Evolutionary conservation across 1,284 basidiomycete genomes (phyloP).

Genomic region (Tranzscheliella williamsii): DNA sequence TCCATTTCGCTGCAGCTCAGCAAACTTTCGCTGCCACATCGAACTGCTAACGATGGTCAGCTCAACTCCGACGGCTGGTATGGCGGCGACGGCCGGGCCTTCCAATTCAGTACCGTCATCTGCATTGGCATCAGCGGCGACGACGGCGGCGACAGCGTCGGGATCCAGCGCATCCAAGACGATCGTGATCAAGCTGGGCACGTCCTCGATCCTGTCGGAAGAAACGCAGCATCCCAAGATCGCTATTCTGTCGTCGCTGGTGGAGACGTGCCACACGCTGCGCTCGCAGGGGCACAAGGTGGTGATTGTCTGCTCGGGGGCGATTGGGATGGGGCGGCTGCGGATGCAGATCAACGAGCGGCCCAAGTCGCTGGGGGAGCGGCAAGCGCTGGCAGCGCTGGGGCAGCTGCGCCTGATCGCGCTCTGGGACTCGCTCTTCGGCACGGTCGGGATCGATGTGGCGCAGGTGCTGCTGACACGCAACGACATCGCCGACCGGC

Average conservation of each 20-base stretch:
- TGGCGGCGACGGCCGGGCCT: too few relatives aligned
- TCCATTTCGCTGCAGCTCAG: too few relatives aligned
- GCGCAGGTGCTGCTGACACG: slow-evolving; percentile 92
- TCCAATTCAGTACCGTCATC: too few relatives aligned
- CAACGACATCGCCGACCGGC: slow-evolving; percentile 85
- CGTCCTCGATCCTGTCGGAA: slow-evolving; percentile 57
- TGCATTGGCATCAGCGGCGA: too few relatives aligned
- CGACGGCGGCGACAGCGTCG: not conserved
- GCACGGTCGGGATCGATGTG: slow-evolving; percentile 88
- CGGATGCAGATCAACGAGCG: slow-evolving; percentile 81
- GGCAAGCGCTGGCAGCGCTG: slow-evolving; percentile 94
- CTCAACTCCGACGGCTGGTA: too few relatives aligned
- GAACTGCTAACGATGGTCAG: too few relatives aligned
- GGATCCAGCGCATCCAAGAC: slow-evolving; percentile 40
- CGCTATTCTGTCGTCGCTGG: slow-evolving; percentile 84
- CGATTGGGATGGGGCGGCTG: slow-evolving; percentile 90
- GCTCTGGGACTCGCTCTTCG: slow-evolving; percentile 93
- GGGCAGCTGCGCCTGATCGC: slow-evolving; percentile 95
- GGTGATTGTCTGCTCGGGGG: slow-evolving; percentile 92
- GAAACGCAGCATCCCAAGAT: slow-evolving; percentile 69
- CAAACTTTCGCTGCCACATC: too few relatives aligned
- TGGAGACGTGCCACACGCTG: slow-evolving; percentile 84
- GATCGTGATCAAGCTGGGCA: slow-evolving; percentile 60
- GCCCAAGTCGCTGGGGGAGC: slow-evolving; percentile 83
- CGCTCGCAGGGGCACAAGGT: slow-evolving; percentile 84